These are phyloP conservation scores for Malus hybrid DNA, from an alignment of 331 rosid genomes.

Conservation along the genomic window DNA sequence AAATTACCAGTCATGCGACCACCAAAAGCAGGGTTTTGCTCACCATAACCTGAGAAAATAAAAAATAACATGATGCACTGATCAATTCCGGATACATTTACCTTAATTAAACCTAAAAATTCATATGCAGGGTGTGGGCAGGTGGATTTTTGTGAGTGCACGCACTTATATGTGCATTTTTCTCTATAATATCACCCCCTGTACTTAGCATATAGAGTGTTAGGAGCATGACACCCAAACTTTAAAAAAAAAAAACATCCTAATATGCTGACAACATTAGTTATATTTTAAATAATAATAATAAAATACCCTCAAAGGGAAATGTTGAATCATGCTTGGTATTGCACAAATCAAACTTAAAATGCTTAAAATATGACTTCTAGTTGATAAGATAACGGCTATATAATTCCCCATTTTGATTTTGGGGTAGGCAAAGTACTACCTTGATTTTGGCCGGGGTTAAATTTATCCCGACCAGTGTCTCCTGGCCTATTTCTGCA, in stretches of 20 bases:
- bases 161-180: neutral
- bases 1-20: slow-evolving; percentile 66
- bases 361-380: neutral
- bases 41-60: slow-evolving; percentile 64
- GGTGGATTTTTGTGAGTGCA: neutral
- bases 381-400: neutral
- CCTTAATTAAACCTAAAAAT: slow-evolving; percentile 14
- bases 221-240: neutral
- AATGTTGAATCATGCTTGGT: neutral
- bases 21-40: slow-evolving; percentile 60
- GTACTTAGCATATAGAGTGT: neutral
- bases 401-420: neutral
- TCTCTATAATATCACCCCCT: neutral
- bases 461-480: slow-evolving; percentile 71
- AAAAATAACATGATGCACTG: slow-evolving; percentile 2
- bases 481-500: slow-evolving; percentile 98
- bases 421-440: neutral
- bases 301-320: neutral
- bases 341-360: neutral
- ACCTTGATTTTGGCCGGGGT: slow-evolving; percentile 65
- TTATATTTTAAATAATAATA: neutral
- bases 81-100: slow-evolving; percentile 3
- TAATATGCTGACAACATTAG: neutral
- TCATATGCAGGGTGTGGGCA: neutral
- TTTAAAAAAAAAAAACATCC: neutral